Conservation (phyloP, 768 basidiomycete genomes). For the Pisolithus albus region DNA sequence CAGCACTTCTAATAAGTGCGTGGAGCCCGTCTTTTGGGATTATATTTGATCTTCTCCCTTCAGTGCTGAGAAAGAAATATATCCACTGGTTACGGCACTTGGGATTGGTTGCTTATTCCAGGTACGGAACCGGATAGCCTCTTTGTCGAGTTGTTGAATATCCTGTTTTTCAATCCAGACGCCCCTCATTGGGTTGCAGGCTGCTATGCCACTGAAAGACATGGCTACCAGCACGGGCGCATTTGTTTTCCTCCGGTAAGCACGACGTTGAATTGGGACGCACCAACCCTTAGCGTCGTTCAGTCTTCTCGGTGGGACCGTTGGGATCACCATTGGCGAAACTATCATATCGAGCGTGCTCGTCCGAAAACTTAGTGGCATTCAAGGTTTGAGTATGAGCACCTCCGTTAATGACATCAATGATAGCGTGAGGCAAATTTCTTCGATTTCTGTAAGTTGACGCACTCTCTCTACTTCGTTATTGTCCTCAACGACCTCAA, state of each 20-base stretch:
- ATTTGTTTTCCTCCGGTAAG: constrained; percentile 27
- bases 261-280: background rate
- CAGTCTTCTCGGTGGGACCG: constrained; percentile 65
- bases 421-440: constrained; percentile 41
- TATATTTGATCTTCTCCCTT: background rate
- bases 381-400: constrained; percentile 25
- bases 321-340: constrained; percentile 70
- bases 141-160: background rate
- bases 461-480: constrained; percentile 3
- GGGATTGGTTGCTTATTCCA: constrained; percentile 33
- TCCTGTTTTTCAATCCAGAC: constrained; percentile 1
- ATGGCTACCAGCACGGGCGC: constrained; percentile 38
- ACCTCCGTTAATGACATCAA: constrained; percentile 40
- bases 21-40: background rate
- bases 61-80: constrained; percentile 28
- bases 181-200: constrained; percentile 34
- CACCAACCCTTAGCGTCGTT: background rate
- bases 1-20: constrained; percentile 24
- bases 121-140: constrained; percentile 2
- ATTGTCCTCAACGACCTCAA: constrained; percentile 2
- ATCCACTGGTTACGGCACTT: constrained; percentile 26
- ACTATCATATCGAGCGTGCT: constrained; percentile 58
- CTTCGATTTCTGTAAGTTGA: constrained; percentile 21
- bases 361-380: constrained; percentile 8
- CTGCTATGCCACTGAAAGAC: constrained; percentile 40